Evolutionary conservation across 768 basidiomycete genomes (phyloP).

Genomic region (Ephemerocybe angulata): DNA sequence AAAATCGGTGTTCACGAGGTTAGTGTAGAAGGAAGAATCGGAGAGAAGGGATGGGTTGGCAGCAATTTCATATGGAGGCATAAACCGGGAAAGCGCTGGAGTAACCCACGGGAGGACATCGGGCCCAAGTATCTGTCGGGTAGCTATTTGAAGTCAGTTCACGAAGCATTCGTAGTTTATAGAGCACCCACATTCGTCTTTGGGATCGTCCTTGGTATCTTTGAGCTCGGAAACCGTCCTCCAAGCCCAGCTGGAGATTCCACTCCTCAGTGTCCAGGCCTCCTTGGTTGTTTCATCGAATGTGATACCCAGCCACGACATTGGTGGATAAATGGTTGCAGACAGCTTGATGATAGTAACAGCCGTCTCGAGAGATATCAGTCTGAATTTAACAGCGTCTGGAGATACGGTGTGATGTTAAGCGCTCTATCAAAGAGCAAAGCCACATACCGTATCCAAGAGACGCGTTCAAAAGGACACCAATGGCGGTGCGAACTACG

Average conservation of each 20-base stretch:
- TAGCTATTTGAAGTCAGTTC: slow-evolving; percentile 31
- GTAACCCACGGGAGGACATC: slow-evolving; percentile 64
- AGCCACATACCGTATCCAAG: slow-evolving; percentile 64
- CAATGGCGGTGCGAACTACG: slow-evolving; percentile 73
- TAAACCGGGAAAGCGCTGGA: slow-evolving; percentile 54
- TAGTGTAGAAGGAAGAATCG: slow-evolving; percentile 38
- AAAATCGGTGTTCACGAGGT: slow-evolving; percentile 61
- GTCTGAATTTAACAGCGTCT: slow-evolving; percentile 70
- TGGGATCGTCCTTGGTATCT: slow-evolving; percentile 70
- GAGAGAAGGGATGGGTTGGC: slow-evolving; percentile 36
- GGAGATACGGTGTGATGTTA: slow-evolving; percentile 3
- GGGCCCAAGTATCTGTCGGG: slow-evolving; percentile 51
- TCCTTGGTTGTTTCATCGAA: slow-evolving; percentile 36
- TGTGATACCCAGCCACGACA: slow-evolving; percentile 48
- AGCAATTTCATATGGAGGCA: slow-evolving; percentile 45
- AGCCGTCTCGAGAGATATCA: slow-evolving; percentile 67
- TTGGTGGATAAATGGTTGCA: slow-evolving; percentile 68
- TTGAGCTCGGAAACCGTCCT: slow-evolving; percentile 68
- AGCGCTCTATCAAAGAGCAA: background rate
- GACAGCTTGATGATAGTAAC: slow-evolving; percentile 66
- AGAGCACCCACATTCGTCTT: slow-evolving; percentile 18
- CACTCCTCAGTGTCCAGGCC: slow-evolving; percentile 62
- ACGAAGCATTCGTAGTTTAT: background rate
- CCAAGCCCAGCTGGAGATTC: slow-evolving; percentile 76
- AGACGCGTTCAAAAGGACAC: slow-evolving; percentile 74